Conservation (phyloP, 306 rosid genomes). For the Trifolium fragiferum region DNA sequence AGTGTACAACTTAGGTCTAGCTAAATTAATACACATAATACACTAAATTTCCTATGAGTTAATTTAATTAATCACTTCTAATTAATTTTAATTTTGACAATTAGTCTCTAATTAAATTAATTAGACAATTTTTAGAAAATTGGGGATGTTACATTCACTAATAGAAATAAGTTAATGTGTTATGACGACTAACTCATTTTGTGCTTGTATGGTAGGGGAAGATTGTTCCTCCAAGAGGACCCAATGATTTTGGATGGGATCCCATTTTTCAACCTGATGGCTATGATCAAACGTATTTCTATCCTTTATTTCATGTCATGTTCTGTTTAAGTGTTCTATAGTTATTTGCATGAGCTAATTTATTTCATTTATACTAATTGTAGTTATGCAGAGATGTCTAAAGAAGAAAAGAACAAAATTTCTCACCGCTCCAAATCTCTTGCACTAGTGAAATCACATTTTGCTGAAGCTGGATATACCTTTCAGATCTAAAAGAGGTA, state of each 20-base stretch:
- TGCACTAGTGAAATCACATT: conserved; percentile 81
- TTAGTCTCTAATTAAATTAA: too few species aligned
- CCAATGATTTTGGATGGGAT: conserved; percentile 96
- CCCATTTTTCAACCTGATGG: conserved; percentile 92
- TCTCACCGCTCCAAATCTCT: conserved; percentile 88
- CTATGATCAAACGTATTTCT: conserved; percentile 72
- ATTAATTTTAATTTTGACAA: too few species aligned
- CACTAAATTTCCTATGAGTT: too few species aligned
- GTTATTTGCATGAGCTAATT: conserved; percentile 38
- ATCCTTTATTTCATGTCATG: conserved; percentile 14
- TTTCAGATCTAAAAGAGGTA: conserved; percentile 49
- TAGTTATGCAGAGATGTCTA: conserved; percentile 93
- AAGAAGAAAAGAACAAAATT: conserved; percentile 92
- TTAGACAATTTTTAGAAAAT: too few species aligned
- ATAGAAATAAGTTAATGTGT: conserved; percentile 22
- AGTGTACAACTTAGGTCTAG: too few species aligned
- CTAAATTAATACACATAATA: too few species aligned
- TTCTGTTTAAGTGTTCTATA: conserved; percentile 24
- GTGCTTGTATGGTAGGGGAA: conserved; percentile 62
- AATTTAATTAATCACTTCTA: too few species aligned
- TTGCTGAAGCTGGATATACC: conserved; percentile 75
- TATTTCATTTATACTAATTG: conserved; percentile 25
- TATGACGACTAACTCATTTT: conserved; percentile 24
- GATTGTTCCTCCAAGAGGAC: conserved; percentile 90
- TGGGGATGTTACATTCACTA: too few species aligned